phyloP scores from a whole-genome alignment of 768 basidiomycete genomes.

The Trametes cinnabarina region DNA sequence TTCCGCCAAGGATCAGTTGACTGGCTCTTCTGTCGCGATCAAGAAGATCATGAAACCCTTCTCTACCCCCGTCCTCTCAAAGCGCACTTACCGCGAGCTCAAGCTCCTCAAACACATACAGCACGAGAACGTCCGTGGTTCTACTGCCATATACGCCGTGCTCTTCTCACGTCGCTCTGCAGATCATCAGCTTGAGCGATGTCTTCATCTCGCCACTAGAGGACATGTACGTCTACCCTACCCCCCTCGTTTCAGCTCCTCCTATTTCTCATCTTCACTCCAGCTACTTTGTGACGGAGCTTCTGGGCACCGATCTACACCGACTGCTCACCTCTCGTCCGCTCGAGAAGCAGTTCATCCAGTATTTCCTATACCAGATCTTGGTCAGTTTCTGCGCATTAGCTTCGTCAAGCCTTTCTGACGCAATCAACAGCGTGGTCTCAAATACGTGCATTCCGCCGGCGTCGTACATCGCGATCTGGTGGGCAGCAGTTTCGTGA shows the following conservation, averaged over 20 bases:
- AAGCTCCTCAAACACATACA: conserved; percentile 98
- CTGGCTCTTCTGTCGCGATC: conserved; percentile 91
- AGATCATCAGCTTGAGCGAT: conserved; percentile 99
- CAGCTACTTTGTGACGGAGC: conserved; percentile 98
- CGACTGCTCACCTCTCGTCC: conserved; percentile 94
- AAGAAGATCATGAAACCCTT: conserved; percentile 99
- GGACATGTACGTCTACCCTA: conserved; percentile 77
- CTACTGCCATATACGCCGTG: conserved; percentile 7
- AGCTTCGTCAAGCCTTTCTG: conserved; percentile 3
- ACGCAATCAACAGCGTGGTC: conserved; percentile 64
- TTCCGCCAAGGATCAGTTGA: conserved; percentile 93
- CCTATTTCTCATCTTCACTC: not conserved
- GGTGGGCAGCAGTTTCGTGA: conserved; percentile 41
- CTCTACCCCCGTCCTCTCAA: conserved; percentile 95
- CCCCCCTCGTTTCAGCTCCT: conserved; percentile 1
- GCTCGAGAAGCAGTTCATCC: conserved; percentile 99
- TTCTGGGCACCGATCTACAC: conserved; percentile 97
- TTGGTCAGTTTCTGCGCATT: conserved; percentile 52
- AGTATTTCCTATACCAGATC: conserved; percentile 99
- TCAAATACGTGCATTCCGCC: conserved; percentile 99
- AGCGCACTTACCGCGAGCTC: conserved; percentile 96
- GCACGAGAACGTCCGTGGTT: conserved; percentile 83
- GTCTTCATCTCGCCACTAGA: conserved; percentile 99
- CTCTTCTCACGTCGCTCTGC: not conserved
- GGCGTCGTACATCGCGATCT: conserved; percentile 98